These are phyloP conservation scores for Candida nemodendra DNA, from an alignment of 805 yeast genomes.

Conservation along the genomic window DNA sequence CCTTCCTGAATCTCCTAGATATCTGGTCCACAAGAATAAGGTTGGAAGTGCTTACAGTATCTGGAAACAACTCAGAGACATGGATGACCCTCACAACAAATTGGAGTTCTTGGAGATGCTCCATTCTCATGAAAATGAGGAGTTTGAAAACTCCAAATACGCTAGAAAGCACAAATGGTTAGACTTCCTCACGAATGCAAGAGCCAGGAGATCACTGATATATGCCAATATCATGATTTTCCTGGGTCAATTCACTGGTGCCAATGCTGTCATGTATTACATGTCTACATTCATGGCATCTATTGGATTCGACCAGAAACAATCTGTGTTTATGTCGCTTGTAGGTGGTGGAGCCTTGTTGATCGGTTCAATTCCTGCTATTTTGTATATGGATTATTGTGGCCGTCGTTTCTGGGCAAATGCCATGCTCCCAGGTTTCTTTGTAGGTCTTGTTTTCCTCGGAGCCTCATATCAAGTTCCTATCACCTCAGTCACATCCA, in stretches of 20 bases:
- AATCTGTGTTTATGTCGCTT: slow-evolving; percentile 62
- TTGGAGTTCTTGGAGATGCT: slow-evolving; percentile 59
- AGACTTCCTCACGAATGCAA: slow-evolving; percentile 53
- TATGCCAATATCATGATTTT: slow-evolving; percentile 58
- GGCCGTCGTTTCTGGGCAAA: slow-evolving; percentile 65
- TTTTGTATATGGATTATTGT: slow-evolving; percentile 53
- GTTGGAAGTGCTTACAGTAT: slow-evolving; percentile 52
- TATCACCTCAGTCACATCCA: slow-evolving; percentile 45
- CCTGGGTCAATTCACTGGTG: slow-evolving; percentile 66
- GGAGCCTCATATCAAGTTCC: slow-evolving; percentile 54
- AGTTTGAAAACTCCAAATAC: slow-evolving; percentile 33
- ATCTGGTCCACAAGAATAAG: slow-evolving; percentile 46
- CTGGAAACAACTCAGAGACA: slow-evolving; percentile 57
- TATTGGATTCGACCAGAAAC: slow-evolving; percentile 52
- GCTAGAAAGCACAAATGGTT: slow-evolving; percentile 40
- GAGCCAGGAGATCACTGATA: slow-evolving; percentile 60
- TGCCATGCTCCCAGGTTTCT: slow-evolving; percentile 50
- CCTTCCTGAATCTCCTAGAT: slow-evolving; percentile 64
- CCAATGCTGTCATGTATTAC: slow-evolving; percentile 65
- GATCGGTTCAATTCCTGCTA: slow-evolving; percentile 66
- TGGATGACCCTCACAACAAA: slow-evolving; percentile 40
- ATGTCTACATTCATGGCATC: slow-evolving; percentile 55
- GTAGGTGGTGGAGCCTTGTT: slow-evolving; percentile 66
- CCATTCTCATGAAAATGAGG: slow-evolving; percentile 46
- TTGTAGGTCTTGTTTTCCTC: slow-evolving; percentile 57